A percentile compares a stretch with the other conserved stretches of the same genome.
phyloP scores from a whole-genome alignment of 164 flowering plant genomes.

The Magnolia officinalis region DNA sequence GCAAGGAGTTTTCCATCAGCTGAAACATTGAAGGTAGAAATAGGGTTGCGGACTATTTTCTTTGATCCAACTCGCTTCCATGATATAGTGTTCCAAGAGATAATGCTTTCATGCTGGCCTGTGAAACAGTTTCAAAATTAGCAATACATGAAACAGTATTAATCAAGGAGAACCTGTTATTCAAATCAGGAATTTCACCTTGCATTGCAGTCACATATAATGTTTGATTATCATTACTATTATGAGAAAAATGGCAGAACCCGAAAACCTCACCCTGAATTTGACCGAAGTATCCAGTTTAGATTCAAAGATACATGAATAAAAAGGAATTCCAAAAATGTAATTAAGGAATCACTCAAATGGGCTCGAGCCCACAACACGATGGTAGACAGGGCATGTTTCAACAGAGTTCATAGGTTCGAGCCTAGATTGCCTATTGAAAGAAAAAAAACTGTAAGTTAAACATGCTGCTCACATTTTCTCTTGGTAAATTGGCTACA shows the following conservation, averaged over 20 bases:
- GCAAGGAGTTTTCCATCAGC: conserved; percentile 78
- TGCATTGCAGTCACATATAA: conserved; percentile 59
- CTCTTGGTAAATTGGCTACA: too few species aligned
- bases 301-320: neutral
- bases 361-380: too few species aligned
- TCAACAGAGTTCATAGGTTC: too few species aligned
- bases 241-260: conserved; percentile 70
- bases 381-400: too few species aligned
- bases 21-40: conserved; percentile 76
- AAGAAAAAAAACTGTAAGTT: too few species aligned
- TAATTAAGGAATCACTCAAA: too few species aligned
- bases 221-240: conserved; percentile 31
- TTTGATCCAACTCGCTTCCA: conserved; percentile 69
- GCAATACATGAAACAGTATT: conserved; percentile 9
- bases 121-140: conserved; percentile 5
- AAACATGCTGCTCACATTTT: too few species aligned
- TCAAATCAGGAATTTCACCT: conserved; percentile 36
- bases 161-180: neutral
- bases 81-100: conserved; percentile 59
- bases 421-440: too few species aligned
- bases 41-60: conserved; percentile 48
- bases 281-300: conserved; percentile 1
- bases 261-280: conserved; percentile 75
- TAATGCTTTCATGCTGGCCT: conserved; percentile 68
- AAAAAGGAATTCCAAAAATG: too few species aligned